A percentile compares a stretch with the other conserved stretches of the same genome.
phyloP scores from a whole-genome alignment of 2,329 filamentous ascomycete species.

The Ophiocordyceps camponoti-rufipedis region DNA sequence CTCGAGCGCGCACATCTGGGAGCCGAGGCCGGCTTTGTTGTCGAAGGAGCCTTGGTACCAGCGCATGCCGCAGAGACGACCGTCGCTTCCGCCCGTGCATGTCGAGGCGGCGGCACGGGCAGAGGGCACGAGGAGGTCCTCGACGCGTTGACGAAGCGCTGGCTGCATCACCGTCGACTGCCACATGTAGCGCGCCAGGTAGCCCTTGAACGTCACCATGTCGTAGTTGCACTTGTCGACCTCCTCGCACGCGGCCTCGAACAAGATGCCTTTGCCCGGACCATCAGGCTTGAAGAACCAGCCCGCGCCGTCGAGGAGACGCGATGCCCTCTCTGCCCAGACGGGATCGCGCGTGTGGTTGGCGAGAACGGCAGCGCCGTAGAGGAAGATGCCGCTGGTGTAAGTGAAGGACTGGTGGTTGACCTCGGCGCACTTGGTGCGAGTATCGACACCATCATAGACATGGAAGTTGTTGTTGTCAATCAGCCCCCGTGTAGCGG shows the following conservation, averaged over 20 bases:
- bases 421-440: conserved; percentile 31
- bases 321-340: conserved; percentile 35
- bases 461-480: conserved; percentile 30
- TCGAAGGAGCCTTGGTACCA: conserved; percentile 44
- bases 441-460: conserved; percentile 41
- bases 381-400: conserved; percentile 45
- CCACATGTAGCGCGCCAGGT: conserved; percentile 46
- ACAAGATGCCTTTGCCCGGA: conserved; percentile 41
- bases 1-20: conserved; percentile 48
- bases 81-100: conserved; percentile 36
- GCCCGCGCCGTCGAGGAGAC: conserved; percentile 30
- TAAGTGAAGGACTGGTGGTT: conserved; percentile 45
- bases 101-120: conserved; percentile 35
- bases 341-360: conserved; percentile 34
- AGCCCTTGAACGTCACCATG: conserved; percentile 51
- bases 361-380: conserved; percentile 44
- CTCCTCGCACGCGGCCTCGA: conserved; percentile 47
- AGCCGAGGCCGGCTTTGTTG: conserved; percentile 34
- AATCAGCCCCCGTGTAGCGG: conserved; percentile 35
- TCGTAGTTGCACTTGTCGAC: conserved; percentile 38
- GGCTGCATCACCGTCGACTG: conserved; percentile 37
- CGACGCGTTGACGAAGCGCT: conserved; percentile 27
- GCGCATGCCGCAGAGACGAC: conserved; percentile 38
- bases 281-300: conserved; percentile 35
- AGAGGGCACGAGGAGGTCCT: conserved; percentile 28